Evolutionary conservation across 345 rosid genomes (phyloP).

Genomic region (Salix arbutifolia): DNA sequence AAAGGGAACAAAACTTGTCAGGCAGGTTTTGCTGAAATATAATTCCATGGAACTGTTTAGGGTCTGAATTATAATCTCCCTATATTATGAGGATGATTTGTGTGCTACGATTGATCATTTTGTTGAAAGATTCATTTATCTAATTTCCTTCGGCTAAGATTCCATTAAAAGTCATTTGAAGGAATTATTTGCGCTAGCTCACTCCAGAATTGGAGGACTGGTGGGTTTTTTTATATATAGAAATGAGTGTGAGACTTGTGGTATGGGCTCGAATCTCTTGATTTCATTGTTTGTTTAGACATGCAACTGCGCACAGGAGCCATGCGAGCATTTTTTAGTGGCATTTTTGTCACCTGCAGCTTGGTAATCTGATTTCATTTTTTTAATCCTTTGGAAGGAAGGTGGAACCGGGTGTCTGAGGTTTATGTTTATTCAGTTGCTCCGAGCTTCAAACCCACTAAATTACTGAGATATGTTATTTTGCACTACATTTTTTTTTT

Average conservation of each 20-base stretch:
- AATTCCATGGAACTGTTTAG: constrained; percentile 2
- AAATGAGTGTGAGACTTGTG: not conserved
- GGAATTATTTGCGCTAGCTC: no score
- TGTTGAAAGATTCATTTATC: not conserved
- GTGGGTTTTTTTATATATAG: not conserved
- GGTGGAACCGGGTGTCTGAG: no score
- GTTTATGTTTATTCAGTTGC: no score
- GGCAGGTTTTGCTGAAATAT: not conserved
- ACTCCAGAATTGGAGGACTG: not conserved
- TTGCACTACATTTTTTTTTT: no score
- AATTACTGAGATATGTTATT: no score
- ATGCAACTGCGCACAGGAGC: not conserved
- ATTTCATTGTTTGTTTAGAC: not conserved
- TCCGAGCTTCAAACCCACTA: no score
- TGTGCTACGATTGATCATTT: not conserved
- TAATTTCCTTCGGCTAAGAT: not conserved
- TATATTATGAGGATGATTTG: not conserved
- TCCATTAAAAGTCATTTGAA: not conserved
- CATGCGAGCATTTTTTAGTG: no score
- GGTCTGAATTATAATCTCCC: not conserved
- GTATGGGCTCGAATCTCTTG: not conserved
- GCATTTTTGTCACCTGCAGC: no score
- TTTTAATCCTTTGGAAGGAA: no score
- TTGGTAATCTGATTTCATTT: no score
- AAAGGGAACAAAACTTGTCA: not conserved